These are phyloP conservation scores for Chlorella sp. DNA, from an alignment of 139 green algal genomes.

Conservation along the genomic window DNA sequence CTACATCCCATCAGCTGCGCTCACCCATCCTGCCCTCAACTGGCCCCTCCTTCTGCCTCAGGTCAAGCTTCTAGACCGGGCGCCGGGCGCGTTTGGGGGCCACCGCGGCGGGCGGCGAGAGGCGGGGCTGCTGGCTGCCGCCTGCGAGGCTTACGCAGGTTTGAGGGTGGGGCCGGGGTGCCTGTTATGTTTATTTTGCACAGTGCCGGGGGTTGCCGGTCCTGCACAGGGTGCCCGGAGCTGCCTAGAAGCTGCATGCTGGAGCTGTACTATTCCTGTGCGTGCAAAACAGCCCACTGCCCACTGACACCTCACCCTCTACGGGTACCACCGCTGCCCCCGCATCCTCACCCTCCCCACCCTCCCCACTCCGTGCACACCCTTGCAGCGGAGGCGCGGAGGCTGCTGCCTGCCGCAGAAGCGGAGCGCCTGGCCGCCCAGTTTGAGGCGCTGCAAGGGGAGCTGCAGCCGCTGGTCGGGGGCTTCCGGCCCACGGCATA, in stretches of 20 bases:
- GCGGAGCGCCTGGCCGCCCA: constrained; percentile 14
- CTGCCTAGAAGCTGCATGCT: background rate
- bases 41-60: background rate
- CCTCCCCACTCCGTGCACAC: background rate
- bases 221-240: background rate
- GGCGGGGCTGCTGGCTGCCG: constrained; percentile 38
- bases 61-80: constrained; percentile 33
- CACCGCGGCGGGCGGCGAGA: constrained; percentile 27
- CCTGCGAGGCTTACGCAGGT: constrained; percentile 49
- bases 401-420: constrained; percentile 15
- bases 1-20: background rate
- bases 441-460: constrained; percentile 23
- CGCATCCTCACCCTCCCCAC: background rate
- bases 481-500: constrained; percentile 5
- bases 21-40: background rate
- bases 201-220: background rate
- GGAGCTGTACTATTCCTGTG: background rate
- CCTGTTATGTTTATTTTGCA: background rate
- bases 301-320: background rate
- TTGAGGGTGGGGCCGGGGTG: background rate
- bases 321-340: background rate
- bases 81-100: constrained; percentile 9
- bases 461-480: constrained; percentile 30
- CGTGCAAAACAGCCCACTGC: background rate
- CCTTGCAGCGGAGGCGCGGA: constrained; percentile 22